phyloP scores from a whole-genome alignment of 805 yeast genomes.

The Candida chilensis region DNA sequence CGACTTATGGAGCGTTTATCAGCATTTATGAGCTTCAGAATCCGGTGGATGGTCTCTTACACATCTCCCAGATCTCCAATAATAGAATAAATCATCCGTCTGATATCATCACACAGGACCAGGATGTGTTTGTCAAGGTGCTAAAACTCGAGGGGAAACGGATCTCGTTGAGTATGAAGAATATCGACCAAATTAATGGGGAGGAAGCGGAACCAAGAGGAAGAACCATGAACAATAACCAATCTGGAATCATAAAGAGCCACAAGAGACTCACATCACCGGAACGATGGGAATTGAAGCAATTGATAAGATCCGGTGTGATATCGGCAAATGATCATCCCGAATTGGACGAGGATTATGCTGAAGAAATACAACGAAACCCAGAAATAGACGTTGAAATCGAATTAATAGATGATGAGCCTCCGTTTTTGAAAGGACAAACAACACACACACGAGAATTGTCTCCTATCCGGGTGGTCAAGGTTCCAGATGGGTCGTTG shows the following conservation, averaged over 20 bases:
- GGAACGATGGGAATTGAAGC: conserved; percentile 86
- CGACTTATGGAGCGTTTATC: conserved; percentile 75
- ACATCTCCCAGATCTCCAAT: conserved; percentile 59
- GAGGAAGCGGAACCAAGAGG: conserved; percentile 9
- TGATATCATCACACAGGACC: conserved; percentile 47
- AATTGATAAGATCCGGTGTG: conserved; percentile 73
- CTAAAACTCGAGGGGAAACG: conserved; percentile 26
- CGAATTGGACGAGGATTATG: conserved; percentile 28
- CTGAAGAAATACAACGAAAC: conserved; percentile 17
- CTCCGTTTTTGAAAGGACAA: conserved; percentile 62
- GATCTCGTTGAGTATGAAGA: conserved; percentile 59
- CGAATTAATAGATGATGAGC: conserved; percentile 61
- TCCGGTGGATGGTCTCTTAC: conserved; percentile 57
- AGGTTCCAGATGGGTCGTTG: conserved; percentile 73
- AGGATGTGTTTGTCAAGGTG: conserved; percentile 60
- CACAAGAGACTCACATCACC: conserved; percentile 63
- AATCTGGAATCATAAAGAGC: conserved; percentile 5
- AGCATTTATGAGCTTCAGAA: conserved; percentile 25
- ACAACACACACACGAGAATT: conserved; percentile 22
- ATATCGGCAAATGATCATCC: conserved; percentile 62
- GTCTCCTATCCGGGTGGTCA: conserved; percentile 48
- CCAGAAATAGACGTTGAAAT: conserved; percentile 53
- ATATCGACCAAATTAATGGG: conserved; percentile 68
- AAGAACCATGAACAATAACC: conserved; percentile 3
- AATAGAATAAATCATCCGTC: conserved; percentile 45